Conservation (phyloP, 768 basidiomycete species). For the Naganishia vaughanmartiniae region DNA sequence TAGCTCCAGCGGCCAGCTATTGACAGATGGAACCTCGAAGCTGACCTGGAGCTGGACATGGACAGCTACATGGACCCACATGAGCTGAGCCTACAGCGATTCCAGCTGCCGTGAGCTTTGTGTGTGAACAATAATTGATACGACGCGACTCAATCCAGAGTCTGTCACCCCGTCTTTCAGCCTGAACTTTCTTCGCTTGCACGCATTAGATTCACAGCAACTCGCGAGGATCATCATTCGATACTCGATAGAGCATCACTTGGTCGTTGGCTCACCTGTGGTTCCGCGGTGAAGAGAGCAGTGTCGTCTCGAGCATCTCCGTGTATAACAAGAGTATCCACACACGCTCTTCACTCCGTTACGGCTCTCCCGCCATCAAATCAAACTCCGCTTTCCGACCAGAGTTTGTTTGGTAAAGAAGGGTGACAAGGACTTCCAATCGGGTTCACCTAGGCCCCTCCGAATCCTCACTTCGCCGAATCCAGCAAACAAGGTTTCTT, state of each 20-base stretch:
- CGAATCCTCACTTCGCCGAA: neutral
- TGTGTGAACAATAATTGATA: too few relatives aligned
- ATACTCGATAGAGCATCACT: neutral
- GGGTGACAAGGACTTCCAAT: conserved; percentile 6
- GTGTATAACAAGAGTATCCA: neutral
- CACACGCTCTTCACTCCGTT: neutral
- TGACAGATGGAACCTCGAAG: too few relatives aligned
- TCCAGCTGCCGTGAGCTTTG: too few relatives aligned
- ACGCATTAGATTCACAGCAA: neutral
- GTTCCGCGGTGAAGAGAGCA: neutral
- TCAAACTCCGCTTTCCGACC: neutral
- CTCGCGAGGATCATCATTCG: neutral
- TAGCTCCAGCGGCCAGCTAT: too few relatives aligned
- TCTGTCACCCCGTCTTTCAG: neutral
- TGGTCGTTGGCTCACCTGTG: too few relatives aligned
- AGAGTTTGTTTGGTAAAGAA: neutral
- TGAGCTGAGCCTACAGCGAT: too few relatives aligned
- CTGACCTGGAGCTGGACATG: too few relatives aligned
- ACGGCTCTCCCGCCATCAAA: neutral
- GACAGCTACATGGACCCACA: too few relatives aligned
- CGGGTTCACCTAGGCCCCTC: neutral
- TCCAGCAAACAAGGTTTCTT: neutral
- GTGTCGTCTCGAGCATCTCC: neutral
- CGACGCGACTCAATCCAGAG: neutral
- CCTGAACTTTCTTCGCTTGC: neutral